Evolutionary conservation across 768 basidiomycete species (phyloP).

Genomic region (Asterophora parasitica): DNA sequence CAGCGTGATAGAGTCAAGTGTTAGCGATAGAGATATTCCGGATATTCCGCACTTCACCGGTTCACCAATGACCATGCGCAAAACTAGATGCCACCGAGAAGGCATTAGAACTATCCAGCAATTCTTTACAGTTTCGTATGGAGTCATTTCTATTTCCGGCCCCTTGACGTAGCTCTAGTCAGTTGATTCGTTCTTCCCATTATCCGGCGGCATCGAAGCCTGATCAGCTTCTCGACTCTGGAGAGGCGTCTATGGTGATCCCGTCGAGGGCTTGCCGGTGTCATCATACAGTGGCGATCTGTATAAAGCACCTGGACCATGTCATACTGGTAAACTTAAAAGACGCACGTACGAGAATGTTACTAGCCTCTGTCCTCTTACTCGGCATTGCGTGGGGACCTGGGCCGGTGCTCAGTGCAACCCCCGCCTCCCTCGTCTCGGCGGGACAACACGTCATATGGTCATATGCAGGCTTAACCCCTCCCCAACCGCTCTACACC

Average conservation of each 20-base stretch:
- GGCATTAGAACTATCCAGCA: too few relatives aligned
- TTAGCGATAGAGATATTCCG: too few relatives aligned
- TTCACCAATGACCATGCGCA: too few relatives aligned
- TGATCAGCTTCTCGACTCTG: background rate
- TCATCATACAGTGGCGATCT: background rate
- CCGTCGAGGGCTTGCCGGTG: background rate
- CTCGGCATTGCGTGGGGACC: slow-evolving; percentile 1
- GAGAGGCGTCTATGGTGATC: background rate
- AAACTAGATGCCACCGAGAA: too few relatives aligned
- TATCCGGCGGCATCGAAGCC: background rate
- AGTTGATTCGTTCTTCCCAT: too few relatives aligned
- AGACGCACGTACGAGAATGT: background rate
- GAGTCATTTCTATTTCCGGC: too few relatives aligned
- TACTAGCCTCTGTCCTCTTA: slow-evolving; percentile 2
- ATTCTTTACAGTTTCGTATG: too few relatives aligned
- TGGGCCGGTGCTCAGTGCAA: slow-evolving; percentile 3
- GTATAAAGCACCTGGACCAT: too few relatives aligned
- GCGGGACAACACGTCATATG: slow-evolving; percentile 16
- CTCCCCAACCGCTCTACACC: slow-evolving; percentile 9
- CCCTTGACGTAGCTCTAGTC: too few relatives aligned
- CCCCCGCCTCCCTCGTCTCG: slow-evolving; percentile 4
- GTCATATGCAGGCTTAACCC: slow-evolving; percentile 12
- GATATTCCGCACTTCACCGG: too few relatives aligned
- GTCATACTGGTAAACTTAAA: too few relatives aligned
- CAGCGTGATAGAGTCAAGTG: too few relatives aligned